Conservation (phyloP, 2,329 filamentous ascomycete species). For the Phaeoacremonium minimum region DNA sequence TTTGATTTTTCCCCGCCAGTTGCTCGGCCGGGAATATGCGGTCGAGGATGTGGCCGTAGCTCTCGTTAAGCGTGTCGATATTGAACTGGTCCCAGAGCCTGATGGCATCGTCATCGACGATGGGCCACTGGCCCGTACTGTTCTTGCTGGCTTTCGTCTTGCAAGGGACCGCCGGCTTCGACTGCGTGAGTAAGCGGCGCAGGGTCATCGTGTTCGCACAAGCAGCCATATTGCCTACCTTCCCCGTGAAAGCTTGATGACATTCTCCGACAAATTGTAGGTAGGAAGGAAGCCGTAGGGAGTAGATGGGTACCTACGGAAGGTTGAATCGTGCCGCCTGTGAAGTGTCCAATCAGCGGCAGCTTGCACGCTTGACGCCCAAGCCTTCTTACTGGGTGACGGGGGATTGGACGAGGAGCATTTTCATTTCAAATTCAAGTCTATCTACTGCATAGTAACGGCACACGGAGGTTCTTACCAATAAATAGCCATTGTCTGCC, state of each 20-base stretch:
- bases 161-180: background rate
- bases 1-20: background rate
- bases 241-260: background rate
- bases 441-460: too few relatives aligned
- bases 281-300: background rate
- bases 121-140: background rate
- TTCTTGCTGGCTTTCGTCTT: background rate
- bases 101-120: background rate
- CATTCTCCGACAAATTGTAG: background rate
- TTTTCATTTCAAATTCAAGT: too few relatives aligned
- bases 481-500: too few relatives aligned
- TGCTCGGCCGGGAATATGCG: background rate
- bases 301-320: too few relatives aligned
- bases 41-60: background rate
- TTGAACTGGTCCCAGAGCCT: background rate
- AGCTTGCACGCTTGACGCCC: too few relatives aligned
- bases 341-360: too few relatives aligned
- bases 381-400: too few relatives aligned
- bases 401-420: too few relatives aligned
- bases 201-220: background rate
- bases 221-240: background rate
- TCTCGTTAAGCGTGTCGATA: background rate
- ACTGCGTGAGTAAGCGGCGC: background rate
- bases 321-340: too few relatives aligned
- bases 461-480: too few relatives aligned